Evolutionary conservation across 352 stramenopile genomes (phyloP).

Genomic region (Lagenidium sp.): DNA sequence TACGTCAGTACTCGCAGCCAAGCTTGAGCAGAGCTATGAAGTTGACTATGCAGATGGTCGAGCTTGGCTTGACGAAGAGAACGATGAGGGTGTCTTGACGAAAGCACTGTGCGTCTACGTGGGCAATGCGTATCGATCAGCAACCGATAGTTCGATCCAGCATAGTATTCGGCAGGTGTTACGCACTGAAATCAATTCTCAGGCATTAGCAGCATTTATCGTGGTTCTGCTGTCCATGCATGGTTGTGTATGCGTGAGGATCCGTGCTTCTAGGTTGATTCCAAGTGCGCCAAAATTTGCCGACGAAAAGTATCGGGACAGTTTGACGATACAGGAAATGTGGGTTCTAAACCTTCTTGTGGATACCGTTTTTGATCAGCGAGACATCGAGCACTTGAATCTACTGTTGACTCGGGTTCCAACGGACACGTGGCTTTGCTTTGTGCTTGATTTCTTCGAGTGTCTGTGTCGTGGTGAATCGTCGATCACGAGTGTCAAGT

Average conservation of each 20-base stretch:
- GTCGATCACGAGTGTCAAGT: not conserved
- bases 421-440: not conserved
- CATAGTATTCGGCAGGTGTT: constrained; percentile 32
- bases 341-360: not conserved
- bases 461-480: not conserved
- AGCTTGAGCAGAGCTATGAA: too few species aligned
- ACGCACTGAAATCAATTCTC: constrained; percentile 23
- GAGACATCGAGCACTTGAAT: not conserved
- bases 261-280: constrained; percentile 1
- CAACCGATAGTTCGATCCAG: constrained; percentile 11
- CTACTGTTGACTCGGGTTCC: not conserved
- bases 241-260: not conserved
- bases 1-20: constrained; percentile 7
- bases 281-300: too few species aligned
- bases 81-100: constrained; percentile 21
- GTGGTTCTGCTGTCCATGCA: not conserved
- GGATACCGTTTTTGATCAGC: not conserved
- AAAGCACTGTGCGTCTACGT: constrained; percentile 44
- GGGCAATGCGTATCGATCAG: constrained; percentile 7
- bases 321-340: too few species aligned
- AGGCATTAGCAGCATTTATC: not conserved
- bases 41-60: too few species aligned
- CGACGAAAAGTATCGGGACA: too few species aligned
- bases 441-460: not conserved
- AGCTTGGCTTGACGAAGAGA: too few species aligned